Conservation (phyloP, 2,329 filamentous ascomycete species). For the Colletotrichum costaricense region DNA sequence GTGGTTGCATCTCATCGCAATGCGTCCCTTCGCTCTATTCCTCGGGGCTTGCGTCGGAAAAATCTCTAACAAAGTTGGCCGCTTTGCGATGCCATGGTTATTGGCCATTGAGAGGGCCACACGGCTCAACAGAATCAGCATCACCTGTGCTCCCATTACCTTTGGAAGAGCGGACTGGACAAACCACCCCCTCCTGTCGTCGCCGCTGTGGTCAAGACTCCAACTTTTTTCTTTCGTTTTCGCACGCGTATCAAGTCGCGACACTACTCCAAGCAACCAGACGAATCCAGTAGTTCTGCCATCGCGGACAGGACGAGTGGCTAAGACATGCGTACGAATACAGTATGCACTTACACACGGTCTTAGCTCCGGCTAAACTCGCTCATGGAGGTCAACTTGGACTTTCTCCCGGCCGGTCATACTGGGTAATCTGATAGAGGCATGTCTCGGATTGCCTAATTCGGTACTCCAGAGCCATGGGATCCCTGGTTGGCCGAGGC, state of each 20-base stretch:
- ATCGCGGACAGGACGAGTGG: conserved; percentile 7
- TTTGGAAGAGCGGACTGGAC: background rate
- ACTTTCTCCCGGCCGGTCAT: background rate
- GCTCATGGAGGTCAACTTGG: background rate
- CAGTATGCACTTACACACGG: background rate
- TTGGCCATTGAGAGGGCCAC: background rate
- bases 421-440: conserved; percentile 15
- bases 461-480: conserved; percentile 12
- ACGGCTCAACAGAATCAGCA: background rate
- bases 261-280: background rate
- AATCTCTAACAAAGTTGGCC: background rate
- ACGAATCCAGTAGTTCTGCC: background rate
- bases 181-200: background rate
- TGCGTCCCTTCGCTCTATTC: background rate
- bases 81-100: background rate
- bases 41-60: background rate
- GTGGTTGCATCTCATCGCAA: background rate
- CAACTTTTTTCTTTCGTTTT: background rate
- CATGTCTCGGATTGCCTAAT: conserved; percentile 26
- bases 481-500: background rate
- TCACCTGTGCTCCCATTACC: background rate
- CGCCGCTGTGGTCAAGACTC: background rate
- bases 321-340: conserved; percentile 29
- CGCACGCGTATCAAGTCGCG: background rate
- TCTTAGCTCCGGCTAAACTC: background rate